These are phyloP conservation scores for Cytauxzoon felis DNA, from an alignment of 169 alveolate genomes.

Conservation along the genomic window DNA sequence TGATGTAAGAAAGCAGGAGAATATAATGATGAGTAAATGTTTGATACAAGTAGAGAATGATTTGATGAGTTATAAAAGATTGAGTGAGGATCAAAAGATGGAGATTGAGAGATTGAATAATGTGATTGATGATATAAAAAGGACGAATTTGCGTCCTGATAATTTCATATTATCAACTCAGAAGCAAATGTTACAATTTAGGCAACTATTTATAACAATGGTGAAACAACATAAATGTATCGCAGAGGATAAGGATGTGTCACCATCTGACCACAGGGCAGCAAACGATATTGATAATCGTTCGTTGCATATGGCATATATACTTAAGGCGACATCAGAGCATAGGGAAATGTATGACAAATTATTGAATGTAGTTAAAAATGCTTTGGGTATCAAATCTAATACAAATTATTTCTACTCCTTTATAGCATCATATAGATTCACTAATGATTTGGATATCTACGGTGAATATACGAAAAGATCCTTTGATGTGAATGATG, in stretches of 20 bases:
- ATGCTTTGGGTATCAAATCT: constrained; percentile 1
- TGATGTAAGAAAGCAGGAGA: constrained; percentile 31
- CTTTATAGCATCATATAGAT: neutral
- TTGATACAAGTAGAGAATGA: constrained; percentile 59
- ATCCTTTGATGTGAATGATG: constrained; percentile 1
- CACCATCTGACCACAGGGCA: too few relatives aligned
- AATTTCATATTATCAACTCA: constrained; percentile 32
- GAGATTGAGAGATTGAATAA: constrained; percentile 44
- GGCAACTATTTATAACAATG: constrained; percentile 24
- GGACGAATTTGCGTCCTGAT: constrained; percentile 9
- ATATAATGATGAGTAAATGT: constrained; percentile 47
- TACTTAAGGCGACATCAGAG: constrained; percentile 34
- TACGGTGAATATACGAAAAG: neutral
- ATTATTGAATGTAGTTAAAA: constrained; percentile 30
- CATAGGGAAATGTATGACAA: constrained; percentile 58
- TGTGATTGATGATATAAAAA: constrained; percentile 15
- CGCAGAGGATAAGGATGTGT: constrained; percentile 36
- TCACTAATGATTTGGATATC: neutral
- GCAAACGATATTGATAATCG: constrained; percentile 32
- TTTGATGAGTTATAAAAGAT: constrained; percentile 39
- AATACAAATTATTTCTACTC: constrained; percentile 1
- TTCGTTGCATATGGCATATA: constrained; percentile 36
- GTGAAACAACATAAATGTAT: constrained; percentile 9
- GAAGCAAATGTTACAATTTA: constrained; percentile 31
- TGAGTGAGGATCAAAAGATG: constrained; percentile 37